Evolutionary conservation across 176 grass and related monocot genomes (phyloP), one percentile per base, ranked within the genome.

Genomic region (Melocanna baccifera): DNA sequence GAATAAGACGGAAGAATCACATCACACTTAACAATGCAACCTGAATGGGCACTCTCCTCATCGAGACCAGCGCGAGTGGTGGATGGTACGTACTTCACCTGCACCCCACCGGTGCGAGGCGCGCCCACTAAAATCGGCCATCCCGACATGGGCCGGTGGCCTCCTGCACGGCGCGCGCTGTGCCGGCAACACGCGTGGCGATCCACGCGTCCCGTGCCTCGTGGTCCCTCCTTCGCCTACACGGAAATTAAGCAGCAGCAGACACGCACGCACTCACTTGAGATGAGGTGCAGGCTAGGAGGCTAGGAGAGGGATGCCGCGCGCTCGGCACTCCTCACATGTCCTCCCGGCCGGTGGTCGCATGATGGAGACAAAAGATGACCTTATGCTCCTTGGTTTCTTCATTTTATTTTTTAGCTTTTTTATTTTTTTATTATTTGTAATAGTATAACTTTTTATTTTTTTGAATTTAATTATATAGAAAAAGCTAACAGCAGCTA

Each of bases 191-290:
- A 30, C 72, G 53, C 72, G 34, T 68, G 63, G 79, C 41, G 71
- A 82, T 48, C 86, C 52, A 71, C 30, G 53, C 80, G 73, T 52
- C 79, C 43, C 25, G 45, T 6, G 20, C n/a, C 34, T 25, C 57
- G 80, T 88, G 81, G 87, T 88, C 87, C 87, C 87, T 88, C 87
- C 87, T 81, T 48, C 18, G 14, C 53, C 81, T 71, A 43, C 47
- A 69, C 36, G 6, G 36, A 53, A 63, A 41, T 39, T 20, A 58
- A 11, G 63, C 75, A 30, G 25, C 30, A 63, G 1, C 52, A 9
- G 34, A 36, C 51, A 6, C 48, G 3, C 48, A 18, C 48, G 5
- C 51, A 20, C 18, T 55, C 51, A 3, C 20, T n/a, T 3, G 8
- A n/a, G 7, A 11, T 3, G 9, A 23, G 22, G 4, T 8, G 0